A percentile compares a stretch with the other conserved stretches of the same genome.
These are phyloP conservation scores for Phytophthora sp. DNA, from an alignment of 352 stramenopile species.

Conservation along the genomic window DNA sequence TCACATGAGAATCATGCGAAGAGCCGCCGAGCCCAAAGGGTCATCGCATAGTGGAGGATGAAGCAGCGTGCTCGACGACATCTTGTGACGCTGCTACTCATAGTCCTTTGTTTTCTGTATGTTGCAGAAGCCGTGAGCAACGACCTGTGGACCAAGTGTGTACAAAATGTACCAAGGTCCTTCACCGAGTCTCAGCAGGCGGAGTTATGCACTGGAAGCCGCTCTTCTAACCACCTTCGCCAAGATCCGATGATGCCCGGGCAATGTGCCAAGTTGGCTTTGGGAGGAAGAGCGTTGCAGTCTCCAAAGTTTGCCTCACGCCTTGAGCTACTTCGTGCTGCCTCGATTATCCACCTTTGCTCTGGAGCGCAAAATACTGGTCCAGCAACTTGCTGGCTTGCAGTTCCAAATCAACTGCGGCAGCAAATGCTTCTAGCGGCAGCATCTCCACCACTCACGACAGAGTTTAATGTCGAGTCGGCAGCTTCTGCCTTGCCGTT, in stretches of 20 bases:
- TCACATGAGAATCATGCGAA: conserved; percentile 17
- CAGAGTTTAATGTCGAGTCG: not conserved
- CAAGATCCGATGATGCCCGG: conserved; percentile 25
- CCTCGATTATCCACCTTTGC: conserved; percentile 37
- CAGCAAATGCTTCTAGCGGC: conserved; percentile 29
- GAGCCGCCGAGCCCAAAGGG: not conserved
- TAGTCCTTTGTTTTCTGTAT: conserved; percentile 5
- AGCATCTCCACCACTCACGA: not conserved
- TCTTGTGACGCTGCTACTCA: conserved; percentile 9
- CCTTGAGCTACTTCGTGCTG: conserved; percentile 25
- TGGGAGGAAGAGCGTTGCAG: conserved; percentile 31
- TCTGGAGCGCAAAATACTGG: conserved; percentile 10
- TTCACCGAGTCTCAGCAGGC: conserved; percentile 38
- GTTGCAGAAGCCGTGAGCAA: conserved; percentile 1
- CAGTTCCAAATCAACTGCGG: conserved; percentile 29
- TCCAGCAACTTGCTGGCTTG: conserved; percentile 58
- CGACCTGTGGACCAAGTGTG: conserved; percentile 23
- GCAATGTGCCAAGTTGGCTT: conserved; percentile 34
- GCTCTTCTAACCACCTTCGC: not conserved
- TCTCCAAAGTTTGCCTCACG: conserved; percentile 27
- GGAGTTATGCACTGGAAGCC: conserved; percentile 23
- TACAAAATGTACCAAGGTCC: conserved; percentile 30
- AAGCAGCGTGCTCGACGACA: not conserved
- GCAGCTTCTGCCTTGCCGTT: conserved; percentile 18
- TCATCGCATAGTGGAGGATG: conserved; percentile 7